A percentile compares a stretch with the other conserved stretches of the same genome.
phyloP scores from a whole-genome alignment of 2,329 filamentous ascomycete genomes.

The Aspergillus sp. region DNA sequence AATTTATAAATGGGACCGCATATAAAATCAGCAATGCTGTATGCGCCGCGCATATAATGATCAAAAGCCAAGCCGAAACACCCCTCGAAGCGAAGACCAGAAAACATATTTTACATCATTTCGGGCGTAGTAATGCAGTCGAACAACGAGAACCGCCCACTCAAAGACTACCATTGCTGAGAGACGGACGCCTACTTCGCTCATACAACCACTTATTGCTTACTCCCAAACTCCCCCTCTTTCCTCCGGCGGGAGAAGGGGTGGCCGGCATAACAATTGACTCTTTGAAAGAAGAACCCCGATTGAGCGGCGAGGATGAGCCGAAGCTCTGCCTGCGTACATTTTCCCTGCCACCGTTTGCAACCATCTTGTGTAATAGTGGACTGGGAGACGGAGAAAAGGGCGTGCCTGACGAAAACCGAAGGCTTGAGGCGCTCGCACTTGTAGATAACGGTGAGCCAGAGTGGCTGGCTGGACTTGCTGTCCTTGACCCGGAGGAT shows the following conservation, averaged over 20 bases:
- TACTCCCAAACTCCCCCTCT: constrained; percentile 71
- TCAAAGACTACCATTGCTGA: constrained; percentile 38
- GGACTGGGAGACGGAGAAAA: constrained; percentile 57
- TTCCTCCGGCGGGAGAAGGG: constrained; percentile 65
- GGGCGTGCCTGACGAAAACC: constrained; percentile 46
- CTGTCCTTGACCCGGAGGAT: constrained; percentile 63
- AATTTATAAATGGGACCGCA: not conserved
- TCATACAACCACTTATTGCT: constrained; percentile 97
- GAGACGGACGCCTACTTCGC: constrained; percentile 55
- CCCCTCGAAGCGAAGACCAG: not conserved
- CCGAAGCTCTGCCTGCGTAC: constrained; percentile 55
- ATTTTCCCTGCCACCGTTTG: constrained; percentile 37
- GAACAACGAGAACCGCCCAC: constrained; percentile 9
- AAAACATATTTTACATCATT: constrained; percentile 10
- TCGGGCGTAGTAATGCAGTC: constrained; percentile 7
- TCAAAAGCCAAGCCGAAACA: constrained; percentile 6
- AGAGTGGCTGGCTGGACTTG: constrained; percentile 39
- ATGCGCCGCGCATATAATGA: constrained; percentile 4
- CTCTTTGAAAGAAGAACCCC: constrained; percentile 35
- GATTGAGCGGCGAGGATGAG: constrained; percentile 46
- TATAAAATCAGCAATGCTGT: constrained; percentile 2
- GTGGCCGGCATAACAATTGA: constrained; percentile 51
- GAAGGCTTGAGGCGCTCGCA: constrained; percentile 34
- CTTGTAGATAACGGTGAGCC: constrained; percentile 40
- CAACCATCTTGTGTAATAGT: constrained; percentile 68